phyloP scores from a whole-genome alignment of 805 yeast genomes.

The Ogataea methylovora region DNA sequence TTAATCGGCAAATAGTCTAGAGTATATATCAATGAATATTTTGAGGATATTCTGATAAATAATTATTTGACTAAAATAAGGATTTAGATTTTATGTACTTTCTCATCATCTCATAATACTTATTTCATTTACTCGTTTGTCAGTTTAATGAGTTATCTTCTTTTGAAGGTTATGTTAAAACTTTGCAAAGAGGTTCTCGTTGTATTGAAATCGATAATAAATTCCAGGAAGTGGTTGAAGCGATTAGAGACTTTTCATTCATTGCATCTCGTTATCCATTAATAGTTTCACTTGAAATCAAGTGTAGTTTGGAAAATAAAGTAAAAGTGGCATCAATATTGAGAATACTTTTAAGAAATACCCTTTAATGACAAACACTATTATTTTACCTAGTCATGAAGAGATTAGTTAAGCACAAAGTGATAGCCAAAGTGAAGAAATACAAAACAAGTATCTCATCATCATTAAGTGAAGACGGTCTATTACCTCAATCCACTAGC shows the following conservation, averaged over 20 bases:
- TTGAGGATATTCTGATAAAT: no score
- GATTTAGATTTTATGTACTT: no score
- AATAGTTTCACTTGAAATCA: slow-evolving; percentile 77
- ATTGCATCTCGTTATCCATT: slow-evolving; percentile 82
- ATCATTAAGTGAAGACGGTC: slow-evolving; percentile 22
- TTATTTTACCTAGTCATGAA: slow-evolving; percentile 61
- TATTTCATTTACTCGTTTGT: slow-evolving; percentile 76
- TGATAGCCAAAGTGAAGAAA: slow-evolving; percentile 75
- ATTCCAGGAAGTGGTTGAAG: slow-evolving; percentile 58
- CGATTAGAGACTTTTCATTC: slow-evolving; percentile 80
- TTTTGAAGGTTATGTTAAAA: slow-evolving; percentile 81
- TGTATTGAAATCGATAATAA: slow-evolving; percentile 89
- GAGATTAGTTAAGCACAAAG: slow-evolving; percentile 58
- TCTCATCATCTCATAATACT: slow-evolving; percentile 93
- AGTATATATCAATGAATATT: no score
- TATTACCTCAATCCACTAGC: slow-evolving; percentile 2
- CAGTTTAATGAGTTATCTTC: slow-evolving; percentile 89
- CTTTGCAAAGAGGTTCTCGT: slow-evolving; percentile 85
- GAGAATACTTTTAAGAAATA: slow-evolving; percentile 44
- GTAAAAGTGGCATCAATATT: slow-evolving; percentile 45
- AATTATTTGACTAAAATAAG: no score
- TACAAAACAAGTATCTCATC: slow-evolving; percentile 25
- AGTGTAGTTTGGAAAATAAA: slow-evolving; percentile 69
- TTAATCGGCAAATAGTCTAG: no score
- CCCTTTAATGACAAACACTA: slow-evolving; percentile 25